Evolutionary conservation across 768 basidiomycete genomes (phyloP), one percentile per base, ranked within the genome.

Genomic region (Terana coerulea): DNA sequence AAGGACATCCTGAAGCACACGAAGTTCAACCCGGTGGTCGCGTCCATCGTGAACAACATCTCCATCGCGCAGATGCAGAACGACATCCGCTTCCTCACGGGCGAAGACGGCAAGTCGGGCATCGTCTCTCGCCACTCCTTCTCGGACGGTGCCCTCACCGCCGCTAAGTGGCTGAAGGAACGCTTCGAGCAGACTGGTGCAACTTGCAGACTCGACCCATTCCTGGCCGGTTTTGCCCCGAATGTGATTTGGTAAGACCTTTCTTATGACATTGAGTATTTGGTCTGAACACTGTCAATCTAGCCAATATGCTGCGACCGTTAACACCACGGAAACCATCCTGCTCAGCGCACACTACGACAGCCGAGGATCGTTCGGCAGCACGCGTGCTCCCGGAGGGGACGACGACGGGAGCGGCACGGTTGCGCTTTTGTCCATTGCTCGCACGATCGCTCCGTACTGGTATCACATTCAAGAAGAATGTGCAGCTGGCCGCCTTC

Each of bases 281-380:
- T 17, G 26, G 22, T 10, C 45, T 46, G 19, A 46, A 10, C 24
- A 30, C 9, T 36, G 14, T 0, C 29, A n/a, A n/a, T 41, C 0
- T 59, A 88, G 89, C 63, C 75, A 79, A 36, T 90, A 89, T 59
- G 48, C 72, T 2, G 66, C 80, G 6, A 68, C 71, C n/a, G 71
- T 70, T 37, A 72, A 83, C 31, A 82, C 82, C 2, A 81, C 74
- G 30, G 75, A 83, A 24, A 83, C 75, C 1, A 80, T 93, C 36
- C 72, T 97, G 42, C 71, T 95, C 46, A 86, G 86, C 51, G 90
- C 84, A 2, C 94, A 95, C 66, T 97, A 95, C 62, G 92, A 97
- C 64, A 91, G 88, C 39, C 85, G 93, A 31, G 93, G 93, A 15
- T 88, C 88, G 0, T 95, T 92, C 64, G 94, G 93, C 10, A 81